Evolutionary conservation across 1,139 yeast species (phyloP).

Genomic region (Hanseniaspora gamundiae): DNA sequence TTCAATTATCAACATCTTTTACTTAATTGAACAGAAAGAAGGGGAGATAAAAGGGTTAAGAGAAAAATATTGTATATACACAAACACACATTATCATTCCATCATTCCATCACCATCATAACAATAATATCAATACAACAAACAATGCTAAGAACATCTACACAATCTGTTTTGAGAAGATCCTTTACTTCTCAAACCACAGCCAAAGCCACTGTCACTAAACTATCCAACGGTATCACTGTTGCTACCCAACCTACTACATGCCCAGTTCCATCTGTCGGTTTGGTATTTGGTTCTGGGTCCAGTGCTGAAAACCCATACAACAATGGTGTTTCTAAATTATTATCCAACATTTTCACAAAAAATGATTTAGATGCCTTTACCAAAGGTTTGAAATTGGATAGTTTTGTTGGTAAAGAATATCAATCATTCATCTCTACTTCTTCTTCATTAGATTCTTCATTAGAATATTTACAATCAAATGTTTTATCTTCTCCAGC

Average conservation of each 20-base stretch:
- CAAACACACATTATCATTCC: no score
- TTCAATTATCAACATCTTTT: no score
- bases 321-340: conserved; percentile 67
- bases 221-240: conserved; percentile 59
- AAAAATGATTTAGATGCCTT: conserved; percentile 27
- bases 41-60: no score
- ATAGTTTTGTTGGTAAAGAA: conserved; percentile 39
- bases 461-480: conserved; percentile 24
- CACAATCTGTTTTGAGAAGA: conserved; percentile 23
- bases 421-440: conserved; percentile 44
- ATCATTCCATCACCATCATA: no score
- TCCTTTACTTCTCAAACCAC: conserved; percentile 38
- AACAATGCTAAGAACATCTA: conserved; percentile 20
- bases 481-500: conserved; percentile 12
- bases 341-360: conserved; percentile 42
- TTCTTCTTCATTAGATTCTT: conserved; percentile 34
- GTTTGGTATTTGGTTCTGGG: conserved; percentile 64
- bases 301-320: conserved; percentile 67
- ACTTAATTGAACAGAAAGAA: no score
- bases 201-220: conserved; percentile 53
- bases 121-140: background rate
- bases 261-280: conserved; percentile 48
- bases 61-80: no score
- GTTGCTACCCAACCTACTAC: conserved; percentile 58
- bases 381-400: conserved; percentile 35